Evolutionary conservation across 169 alveolate species (phyloP).

Genomic region (Cryptosporidium sp.): DNA sequence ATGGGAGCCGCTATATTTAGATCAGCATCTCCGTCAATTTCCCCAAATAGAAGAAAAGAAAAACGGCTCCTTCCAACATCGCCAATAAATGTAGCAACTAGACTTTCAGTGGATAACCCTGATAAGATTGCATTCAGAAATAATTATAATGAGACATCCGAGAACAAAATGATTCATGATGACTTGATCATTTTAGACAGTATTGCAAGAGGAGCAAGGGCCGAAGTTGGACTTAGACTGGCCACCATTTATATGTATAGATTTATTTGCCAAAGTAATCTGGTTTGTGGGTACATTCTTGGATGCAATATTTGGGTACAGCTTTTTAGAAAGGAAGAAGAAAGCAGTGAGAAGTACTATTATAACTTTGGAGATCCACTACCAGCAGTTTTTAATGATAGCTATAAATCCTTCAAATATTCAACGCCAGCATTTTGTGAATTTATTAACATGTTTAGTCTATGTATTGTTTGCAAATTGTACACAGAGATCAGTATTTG

Average conservation of each 20-base stretch:
- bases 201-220: conserved; percentile 14
- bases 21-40: conserved; percentile 47
- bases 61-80: conserved; percentile 62
- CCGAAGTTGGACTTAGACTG: conserved; percentile 27
- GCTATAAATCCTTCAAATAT: conserved; percentile 27
- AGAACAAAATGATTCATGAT: conserved; percentile 28
- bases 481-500: conserved; percentile 55
- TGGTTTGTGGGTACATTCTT: conserved; percentile 25
- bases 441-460: conserved; percentile 45
- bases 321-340: conserved; percentile 4
- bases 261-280: conserved; percentile 23
- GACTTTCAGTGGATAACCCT: conserved; percentile 25
- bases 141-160: conserved; percentile 7
- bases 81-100: conserved; percentile 47
- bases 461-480: conserved; percentile 25
- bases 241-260: conserved; percentile 34
- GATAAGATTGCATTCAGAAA: conserved; percentile 19
- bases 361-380: not conserved
- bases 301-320: conserved; percentile 29
- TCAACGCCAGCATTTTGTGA: conserved; percentile 42
- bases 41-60: conserved; percentile 42
- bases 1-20: not conserved
- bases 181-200: conserved; percentile 5
- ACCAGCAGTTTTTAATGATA: conserved; percentile 26
- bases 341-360: not conserved